Evolutionary conservation across 805 yeast genomes (phyloP).

Genomic region (Brettanomyces custersianus): DNA sequence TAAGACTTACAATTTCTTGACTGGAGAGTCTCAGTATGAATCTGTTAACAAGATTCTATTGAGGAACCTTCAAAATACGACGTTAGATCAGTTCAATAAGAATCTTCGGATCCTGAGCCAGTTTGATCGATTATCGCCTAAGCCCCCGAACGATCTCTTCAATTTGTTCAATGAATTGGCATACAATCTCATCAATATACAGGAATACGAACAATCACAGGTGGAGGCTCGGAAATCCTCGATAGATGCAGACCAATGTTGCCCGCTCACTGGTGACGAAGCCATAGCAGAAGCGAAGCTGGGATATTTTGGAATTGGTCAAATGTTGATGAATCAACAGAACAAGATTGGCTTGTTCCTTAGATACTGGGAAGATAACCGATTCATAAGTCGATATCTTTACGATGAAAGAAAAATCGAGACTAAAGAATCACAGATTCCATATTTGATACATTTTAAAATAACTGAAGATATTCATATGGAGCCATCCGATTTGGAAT

Average conservation of each 20-base stretch:
- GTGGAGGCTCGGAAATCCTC: too few relatives aligned
- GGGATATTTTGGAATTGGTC: slow-evolving; percentile 21
- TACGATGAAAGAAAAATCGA: slow-evolving; percentile 9
- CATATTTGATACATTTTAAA: slow-evolving; percentile 25
- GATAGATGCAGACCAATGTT: not conserved
- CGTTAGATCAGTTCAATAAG: slow-evolving; percentile 25
- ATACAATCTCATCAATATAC: slow-evolving; percentile 14
- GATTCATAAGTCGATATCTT: slow-evolving; percentile 17
- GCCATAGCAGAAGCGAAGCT: slow-evolving; percentile 9
- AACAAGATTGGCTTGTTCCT: slow-evolving; percentile 25
- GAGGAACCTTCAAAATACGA: slow-evolving; percentile 19
- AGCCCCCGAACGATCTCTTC: slow-evolving; percentile 24
- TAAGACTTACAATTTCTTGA: slow-evolving; percentile 17
- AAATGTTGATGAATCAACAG: slow-evolving; percentile 17
- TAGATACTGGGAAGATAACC: slow-evolving; percentile 25
- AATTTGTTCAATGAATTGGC: slow-evolving; percentile 23
- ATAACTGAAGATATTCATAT: slow-evolving; percentile 17
- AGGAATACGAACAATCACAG: slow-evolving; percentile 7
- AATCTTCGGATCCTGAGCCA: slow-evolving; percentile 24
- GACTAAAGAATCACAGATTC: slow-evolving; percentile 12
- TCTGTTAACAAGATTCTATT: slow-evolving; percentile 20
- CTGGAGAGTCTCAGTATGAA: slow-evolving; percentile 14
- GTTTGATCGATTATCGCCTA: slow-evolving; percentile 23
- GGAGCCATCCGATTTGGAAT: slow-evolving; percentile 2
- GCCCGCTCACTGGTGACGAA: slow-evolving; percentile 6